A percentile compares a stretch with the other conserved stretches of the same genome.
phyloP scores from a whole-genome alignment of 352 stramenopile species.

The Synura sp. region DNA sequence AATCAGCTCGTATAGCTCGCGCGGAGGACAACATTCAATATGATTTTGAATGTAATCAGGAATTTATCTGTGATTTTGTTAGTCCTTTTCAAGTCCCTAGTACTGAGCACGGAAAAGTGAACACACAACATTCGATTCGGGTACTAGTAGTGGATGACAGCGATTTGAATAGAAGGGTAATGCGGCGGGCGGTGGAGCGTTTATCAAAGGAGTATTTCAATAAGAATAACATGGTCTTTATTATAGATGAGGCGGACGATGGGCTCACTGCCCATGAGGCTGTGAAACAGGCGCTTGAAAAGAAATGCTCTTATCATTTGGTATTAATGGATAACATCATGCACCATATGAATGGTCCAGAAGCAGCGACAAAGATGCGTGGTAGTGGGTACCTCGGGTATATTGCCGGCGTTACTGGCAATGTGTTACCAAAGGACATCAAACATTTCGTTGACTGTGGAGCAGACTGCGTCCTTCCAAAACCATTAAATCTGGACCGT shows the following conservation, averaged over 20 bases:
- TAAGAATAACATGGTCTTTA: neutral
- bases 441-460: slow-evolving; percentile 50
- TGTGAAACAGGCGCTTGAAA: too few relatives aligned
- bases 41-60: too few relatives aligned
- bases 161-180: neutral
- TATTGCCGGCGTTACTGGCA: slow-evolving; percentile 40
- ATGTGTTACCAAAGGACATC: slow-evolving; percentile 53
- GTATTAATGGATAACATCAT: slow-evolving; percentile 29
- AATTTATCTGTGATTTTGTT: too few relatives aligned
- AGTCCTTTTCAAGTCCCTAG: too few relatives aligned
- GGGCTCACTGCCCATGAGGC: too few relatives aligned
- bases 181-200: neutral
- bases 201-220: neutral
- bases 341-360: neutral
- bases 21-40: too few relatives aligned
- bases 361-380: neutral
- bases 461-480: slow-evolving; percentile 51
- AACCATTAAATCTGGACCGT: slow-evolving; percentile 49
- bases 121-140: too few relatives aligned
- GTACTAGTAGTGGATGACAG: slow-evolving; percentile 7
- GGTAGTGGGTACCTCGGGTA: neutral
- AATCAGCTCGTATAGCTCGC: too few relatives aligned
- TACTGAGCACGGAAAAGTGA: too few relatives aligned
- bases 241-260: neutral
- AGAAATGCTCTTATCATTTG: neutral